A percentile compares a stretch with the other conserved stretches of the same genome.
These are phyloP conservation scores for Plicaturopsis crispa DNA, from an alignment of 768 basidiomycete genomes.

Conservation along the genomic window DNA sequence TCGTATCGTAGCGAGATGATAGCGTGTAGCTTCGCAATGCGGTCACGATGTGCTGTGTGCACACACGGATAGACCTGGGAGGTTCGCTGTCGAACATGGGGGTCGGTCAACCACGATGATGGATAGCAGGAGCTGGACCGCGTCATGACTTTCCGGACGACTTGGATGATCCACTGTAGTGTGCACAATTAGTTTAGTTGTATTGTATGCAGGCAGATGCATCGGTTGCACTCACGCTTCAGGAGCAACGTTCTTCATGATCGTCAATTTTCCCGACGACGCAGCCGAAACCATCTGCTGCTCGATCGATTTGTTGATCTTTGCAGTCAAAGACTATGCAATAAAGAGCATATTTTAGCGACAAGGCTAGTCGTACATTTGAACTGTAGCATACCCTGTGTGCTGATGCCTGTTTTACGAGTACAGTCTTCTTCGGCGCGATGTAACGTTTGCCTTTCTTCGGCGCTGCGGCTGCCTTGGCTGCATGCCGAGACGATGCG, in stretches of 20 bases:
- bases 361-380: background rate
- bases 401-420: constrained; percentile 71
- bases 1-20: no score
- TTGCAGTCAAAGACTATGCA: constrained; percentile 70
- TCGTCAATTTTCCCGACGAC: constrained; percentile 82
- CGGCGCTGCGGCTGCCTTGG: constrained; percentile 58
- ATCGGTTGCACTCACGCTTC: constrained; percentile 27
- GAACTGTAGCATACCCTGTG: constrained; percentile 48
- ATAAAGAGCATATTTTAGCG: constrained; percentile 1
- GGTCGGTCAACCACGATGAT: no score
- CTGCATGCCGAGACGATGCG: constrained; percentile 46
- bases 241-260: constrained; percentile 69
- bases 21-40: no score
- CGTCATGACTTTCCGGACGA: no score
- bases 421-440: constrained; percentile 72
- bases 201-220: no score
- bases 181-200: no score
- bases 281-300: constrained; percentile 86
- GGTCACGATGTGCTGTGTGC: no score
- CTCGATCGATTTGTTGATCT: constrained; percentile 90
- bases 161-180: no score
- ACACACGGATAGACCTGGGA: no score
- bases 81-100: no score
- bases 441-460: constrained; percentile 78
- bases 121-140: no score